A percentile compares a stretch with the other conserved stretches of the same genome.
Evolutionary conservation across 495 filamentous ascomycete genomes (phyloP).

Genomic region (Clavariopsis aquatica): DNA sequence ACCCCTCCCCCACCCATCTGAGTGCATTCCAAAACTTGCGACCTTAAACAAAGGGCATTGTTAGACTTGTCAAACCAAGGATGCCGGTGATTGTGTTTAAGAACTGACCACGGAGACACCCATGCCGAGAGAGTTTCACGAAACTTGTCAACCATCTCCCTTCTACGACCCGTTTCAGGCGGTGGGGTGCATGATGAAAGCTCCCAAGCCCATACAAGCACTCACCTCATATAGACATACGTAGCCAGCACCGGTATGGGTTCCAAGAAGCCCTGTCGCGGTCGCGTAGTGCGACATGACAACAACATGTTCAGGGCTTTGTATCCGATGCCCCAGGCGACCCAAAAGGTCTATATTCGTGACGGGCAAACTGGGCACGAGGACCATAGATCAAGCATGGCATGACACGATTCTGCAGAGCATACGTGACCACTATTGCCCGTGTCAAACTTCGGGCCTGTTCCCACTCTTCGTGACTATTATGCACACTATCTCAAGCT

Average conservation of each 20-base stretch:
- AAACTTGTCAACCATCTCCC: slow-evolving; percentile 4
- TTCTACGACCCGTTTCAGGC: slow-evolving; percentile 1
- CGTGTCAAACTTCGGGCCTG: not conserved
- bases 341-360: not conserved
- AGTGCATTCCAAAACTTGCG: not conserved
- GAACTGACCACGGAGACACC: not conserved
- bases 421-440: not conserved
- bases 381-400: not conserved
- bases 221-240: not conserved
- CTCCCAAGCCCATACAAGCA: not conserved
- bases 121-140: slow-evolving; percentile 18
- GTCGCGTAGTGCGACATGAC: not conserved
- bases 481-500: not conserved
- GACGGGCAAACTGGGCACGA: not conserved
- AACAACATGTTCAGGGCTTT: not conserved
- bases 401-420: not conserved
- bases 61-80: not conserved
- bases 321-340: not conserved
- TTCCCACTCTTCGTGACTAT: not conserved
- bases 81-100: not conserved
- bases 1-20: not conserved
- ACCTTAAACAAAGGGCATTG: slow-evolving; percentile 4
- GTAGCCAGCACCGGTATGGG: not conserved
- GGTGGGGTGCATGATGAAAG: not conserved
- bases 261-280: slow-evolving; percentile 1